Evolutionary conservation across 2,329 filamentous ascomycete species (phyloP).

Genomic region (Alternaria rosae): DNA sequence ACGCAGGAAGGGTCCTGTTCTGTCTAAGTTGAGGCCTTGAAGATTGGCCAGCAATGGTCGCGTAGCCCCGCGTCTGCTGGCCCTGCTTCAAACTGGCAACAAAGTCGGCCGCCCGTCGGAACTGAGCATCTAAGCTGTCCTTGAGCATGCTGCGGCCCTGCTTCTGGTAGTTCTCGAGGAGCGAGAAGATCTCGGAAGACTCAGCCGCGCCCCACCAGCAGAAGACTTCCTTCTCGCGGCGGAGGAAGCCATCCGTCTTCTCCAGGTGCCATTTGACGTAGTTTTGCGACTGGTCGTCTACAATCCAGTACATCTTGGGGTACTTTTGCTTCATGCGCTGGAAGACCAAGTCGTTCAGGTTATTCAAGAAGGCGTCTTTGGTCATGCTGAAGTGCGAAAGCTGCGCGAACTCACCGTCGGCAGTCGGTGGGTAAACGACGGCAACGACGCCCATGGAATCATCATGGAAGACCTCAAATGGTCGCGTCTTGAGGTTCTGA

Average conservation of each 20-base stretch:
- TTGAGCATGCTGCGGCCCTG: conserved; percentile 88
- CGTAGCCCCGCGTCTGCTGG: conserved; percentile 73
- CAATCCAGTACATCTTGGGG: conserved; percentile 92
- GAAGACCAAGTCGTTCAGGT: conserved; percentile 95
- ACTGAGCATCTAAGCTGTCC: conserved; percentile 84
- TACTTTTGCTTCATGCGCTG: conserved; percentile 92
- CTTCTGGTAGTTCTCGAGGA: conserved; percentile 85
- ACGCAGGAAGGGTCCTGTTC: conserved; percentile 43
- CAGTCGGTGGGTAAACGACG: conserved; percentile 78
- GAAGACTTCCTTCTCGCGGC: conserved; percentile 83
- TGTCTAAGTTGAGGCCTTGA: conserved; percentile 35
- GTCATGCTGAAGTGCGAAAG: conserved; percentile 92
- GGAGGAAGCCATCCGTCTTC: conserved; percentile 92
- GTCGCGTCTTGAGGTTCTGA: conserved; percentile 74
- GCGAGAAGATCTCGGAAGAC: conserved; percentile 78
- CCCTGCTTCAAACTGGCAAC: conserved; percentile 67
- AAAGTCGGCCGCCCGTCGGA: conserved; percentile 77
- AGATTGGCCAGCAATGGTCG: conserved; percentile 50
- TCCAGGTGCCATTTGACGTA: conserved; percentile 94
- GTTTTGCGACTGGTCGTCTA: conserved; percentile 94
- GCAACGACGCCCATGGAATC: conserved; percentile 92
- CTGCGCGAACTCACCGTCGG: conserved; percentile 75
- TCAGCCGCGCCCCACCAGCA: conserved; percentile 95
- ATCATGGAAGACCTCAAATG: conserved; percentile 94
- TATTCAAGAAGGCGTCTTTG: conserved; percentile 92